A percentile compares a stretch with the other conserved stretches of the same genome.
These are phyloP conservation scores for Penicillium nucicola DNA, from an alignment of 495 filamentous ascomycete species.

Conservation along the genomic window DNA sequence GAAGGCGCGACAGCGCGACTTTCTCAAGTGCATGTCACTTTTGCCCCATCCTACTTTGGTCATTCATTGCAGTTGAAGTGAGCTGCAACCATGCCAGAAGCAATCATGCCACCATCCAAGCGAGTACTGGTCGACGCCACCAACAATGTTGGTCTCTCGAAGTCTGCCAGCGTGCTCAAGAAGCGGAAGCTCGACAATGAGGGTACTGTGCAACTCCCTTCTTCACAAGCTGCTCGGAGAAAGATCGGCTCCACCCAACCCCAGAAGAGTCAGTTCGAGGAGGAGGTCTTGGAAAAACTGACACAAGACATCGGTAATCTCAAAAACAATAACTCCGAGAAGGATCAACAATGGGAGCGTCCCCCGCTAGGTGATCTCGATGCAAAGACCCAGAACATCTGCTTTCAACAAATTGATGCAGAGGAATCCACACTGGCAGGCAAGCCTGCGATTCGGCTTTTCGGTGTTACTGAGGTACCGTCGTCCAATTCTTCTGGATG, in stretches of 20 bases:
- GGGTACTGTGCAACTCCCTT: conserved; percentile 51
- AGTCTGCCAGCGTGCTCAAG: conserved; percentile 59
- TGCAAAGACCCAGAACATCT: conserved; percentile 65
- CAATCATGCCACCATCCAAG: conserved; percentile 49
- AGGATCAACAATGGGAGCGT: conserved; percentile 90
- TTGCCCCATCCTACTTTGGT: background rate
- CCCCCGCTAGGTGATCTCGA: conserved; percentile 73
- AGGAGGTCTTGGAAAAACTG: conserved; percentile 89
- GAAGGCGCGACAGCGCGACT: conserved; percentile 22
- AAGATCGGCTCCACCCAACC: conserved; percentile 74
- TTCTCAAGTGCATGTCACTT: conserved; percentile 12
- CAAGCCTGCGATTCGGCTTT: conserved; percentile 76
- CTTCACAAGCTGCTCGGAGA: conserved; percentile 52
- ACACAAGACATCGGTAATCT: conserved; percentile 85
- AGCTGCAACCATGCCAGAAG: conserved; percentile 47
- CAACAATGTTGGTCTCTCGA: conserved; percentile 44
- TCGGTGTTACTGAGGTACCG: conserved; percentile 89
- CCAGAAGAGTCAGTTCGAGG: conserved; percentile 85
- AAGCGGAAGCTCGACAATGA: conserved; percentile 71
- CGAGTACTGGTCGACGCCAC: conserved; percentile 58
- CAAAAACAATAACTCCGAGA: conserved; percentile 82
- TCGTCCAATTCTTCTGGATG: background rate
- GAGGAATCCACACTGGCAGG: conserved; percentile 79
- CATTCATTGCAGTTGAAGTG: background rate
- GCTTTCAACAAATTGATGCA: conserved; percentile 93